Evolutionary conservation across 2,329 filamentous ascomycete genomes (phyloP).

Genomic region (Botrytis aclada): DNA sequence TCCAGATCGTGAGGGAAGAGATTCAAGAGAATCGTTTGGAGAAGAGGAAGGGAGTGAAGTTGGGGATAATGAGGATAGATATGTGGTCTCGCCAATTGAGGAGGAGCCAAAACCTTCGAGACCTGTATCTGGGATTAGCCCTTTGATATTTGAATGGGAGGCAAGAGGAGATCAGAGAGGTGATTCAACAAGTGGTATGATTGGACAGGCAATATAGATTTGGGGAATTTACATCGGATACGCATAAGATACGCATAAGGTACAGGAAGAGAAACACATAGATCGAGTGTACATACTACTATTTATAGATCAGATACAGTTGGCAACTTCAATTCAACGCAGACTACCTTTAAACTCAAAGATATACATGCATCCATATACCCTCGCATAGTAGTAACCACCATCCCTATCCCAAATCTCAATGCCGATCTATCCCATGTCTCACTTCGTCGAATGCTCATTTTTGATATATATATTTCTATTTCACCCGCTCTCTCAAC

Average conservation of each 20-base stretch:
- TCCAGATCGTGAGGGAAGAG: not conserved
- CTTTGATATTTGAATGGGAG: constrained; percentile 1
- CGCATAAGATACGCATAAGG: not conserved
- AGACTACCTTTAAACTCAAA: not conserved
- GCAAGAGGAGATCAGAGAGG: not conserved
- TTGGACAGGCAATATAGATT: not conserved
- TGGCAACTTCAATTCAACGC: not conserved
- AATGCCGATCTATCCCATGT: not conserved
- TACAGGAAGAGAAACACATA: not conserved
- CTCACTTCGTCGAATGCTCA: too few relatives aligned
- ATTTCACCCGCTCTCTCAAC: rapidly evolving
- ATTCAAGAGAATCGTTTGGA: not conserved
- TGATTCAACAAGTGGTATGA: not conserved
- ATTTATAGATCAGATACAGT: not conserved
- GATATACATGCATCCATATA: not conserved
- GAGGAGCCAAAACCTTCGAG: not conserved
- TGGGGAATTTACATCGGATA: not conserved
- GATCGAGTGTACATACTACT: not conserved
- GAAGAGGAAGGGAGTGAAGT: not conserved
- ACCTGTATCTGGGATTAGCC: not conserved
- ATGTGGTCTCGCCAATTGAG: not conserved
- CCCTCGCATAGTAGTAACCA: not conserved
- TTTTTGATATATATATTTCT: rapidly evolving
- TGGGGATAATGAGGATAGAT: not conserved
- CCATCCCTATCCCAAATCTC: too few relatives aligned